Conservation (phyloP, 805 yeast species). For the Metschnikowia peoriensis region DNA sequence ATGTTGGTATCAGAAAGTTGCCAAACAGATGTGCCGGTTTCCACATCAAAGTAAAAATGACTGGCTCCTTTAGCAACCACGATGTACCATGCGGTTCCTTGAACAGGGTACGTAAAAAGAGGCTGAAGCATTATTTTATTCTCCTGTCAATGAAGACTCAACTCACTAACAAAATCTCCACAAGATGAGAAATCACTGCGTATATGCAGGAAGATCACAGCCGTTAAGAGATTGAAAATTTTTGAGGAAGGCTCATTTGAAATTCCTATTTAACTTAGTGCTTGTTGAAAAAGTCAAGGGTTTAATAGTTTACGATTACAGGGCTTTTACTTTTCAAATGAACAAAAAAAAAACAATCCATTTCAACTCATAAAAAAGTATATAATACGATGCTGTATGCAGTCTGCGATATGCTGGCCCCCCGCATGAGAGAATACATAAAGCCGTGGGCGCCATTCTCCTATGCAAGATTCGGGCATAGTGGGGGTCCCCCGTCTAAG, state of each 20-base stretch:
- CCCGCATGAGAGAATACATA: neutral
- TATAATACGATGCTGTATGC: neutral
- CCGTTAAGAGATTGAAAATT: too few species aligned
- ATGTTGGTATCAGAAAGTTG: slow-evolving; percentile 28
- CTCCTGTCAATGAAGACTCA: neutral
- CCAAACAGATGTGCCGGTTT: slow-evolving; percentile 28
- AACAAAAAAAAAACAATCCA: too few species aligned
- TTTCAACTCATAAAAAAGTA: neutral
- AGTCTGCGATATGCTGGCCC: neutral
- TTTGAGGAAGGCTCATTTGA: neutral
- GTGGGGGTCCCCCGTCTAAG: too few species aligned
- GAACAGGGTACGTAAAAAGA: slow-evolving; percentile 14
- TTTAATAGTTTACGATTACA: too few species aligned
- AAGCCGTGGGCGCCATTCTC: neutral
- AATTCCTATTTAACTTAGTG: too few species aligned
- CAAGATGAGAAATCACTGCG: neutral
- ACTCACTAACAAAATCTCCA: neutral
- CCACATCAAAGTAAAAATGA: slow-evolving; percentile 33
- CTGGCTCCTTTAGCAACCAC: slow-evolving; percentile 25
- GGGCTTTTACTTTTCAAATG: too few species aligned
- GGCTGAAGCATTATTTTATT: slow-evolving; percentile 8
- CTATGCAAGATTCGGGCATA: neutral
- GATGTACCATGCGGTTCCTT: slow-evolving; percentile 26
- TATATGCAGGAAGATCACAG: neutral
- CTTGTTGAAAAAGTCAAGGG: neutral